Conservation (phyloP, 1,284 basidiomycete genomes). For the Trichosporon faecale region DNA sequence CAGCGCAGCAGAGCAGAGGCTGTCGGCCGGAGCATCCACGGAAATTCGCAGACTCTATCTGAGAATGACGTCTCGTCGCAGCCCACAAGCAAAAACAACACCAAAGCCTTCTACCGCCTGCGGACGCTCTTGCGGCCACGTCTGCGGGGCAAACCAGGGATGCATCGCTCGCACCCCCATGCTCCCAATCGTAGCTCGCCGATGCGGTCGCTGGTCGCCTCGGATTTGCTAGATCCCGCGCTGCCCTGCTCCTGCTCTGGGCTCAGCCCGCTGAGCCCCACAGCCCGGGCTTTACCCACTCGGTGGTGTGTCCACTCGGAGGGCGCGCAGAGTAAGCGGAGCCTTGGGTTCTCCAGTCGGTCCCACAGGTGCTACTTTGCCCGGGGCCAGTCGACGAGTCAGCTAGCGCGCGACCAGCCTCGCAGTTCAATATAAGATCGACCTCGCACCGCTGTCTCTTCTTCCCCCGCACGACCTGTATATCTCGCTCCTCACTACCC, state of each 20-base stretch:
- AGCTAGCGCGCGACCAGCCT: not conserved
- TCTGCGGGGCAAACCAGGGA: not conserved
- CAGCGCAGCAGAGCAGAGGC: not conserved
- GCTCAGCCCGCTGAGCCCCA: not conserved
- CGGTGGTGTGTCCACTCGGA: not conserved
- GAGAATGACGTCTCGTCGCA: not conserved
- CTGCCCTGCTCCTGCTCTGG: not conserved
- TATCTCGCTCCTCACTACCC: not conserved
- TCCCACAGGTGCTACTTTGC: not conserved
- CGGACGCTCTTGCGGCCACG: not conserved
- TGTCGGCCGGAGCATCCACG: conserved; percentile 8
- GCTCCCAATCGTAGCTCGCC: not conserved
- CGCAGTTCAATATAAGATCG: not conserved
- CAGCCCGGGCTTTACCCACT: not conserved
- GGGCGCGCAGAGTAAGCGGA: not conserved
- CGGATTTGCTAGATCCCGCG: not conserved
- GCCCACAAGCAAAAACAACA: not conserved
- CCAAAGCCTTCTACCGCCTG: not conserved
- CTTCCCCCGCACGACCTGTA: not conserved
- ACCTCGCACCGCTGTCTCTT: not conserved
- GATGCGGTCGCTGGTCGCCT: not conserved
- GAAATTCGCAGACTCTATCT: not conserved
- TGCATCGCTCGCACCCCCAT: not conserved
- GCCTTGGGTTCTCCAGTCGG: not conserved
- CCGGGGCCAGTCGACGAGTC: not conserved